phyloP scores from a whole-genome alignment of 768 basidiomycete genomes.

The Infundibulicybe gibba region DNA sequence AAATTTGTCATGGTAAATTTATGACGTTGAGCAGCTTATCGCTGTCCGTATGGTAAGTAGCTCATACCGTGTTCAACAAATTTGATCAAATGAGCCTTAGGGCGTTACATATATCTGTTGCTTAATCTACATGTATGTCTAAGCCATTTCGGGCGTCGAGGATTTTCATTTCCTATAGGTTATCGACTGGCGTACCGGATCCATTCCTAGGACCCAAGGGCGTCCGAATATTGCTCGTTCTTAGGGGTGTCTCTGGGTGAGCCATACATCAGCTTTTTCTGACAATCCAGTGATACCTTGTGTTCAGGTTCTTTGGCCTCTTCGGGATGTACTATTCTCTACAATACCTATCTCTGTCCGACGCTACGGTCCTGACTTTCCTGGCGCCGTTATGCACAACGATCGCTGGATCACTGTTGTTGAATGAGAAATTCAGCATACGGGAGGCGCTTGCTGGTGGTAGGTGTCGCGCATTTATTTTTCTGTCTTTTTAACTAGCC shows the following conservation, averaged over 20 bases:
- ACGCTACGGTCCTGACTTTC: conserved; percentile 56
- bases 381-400: conserved; percentile 50
- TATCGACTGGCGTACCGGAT: conserved; percentile 38
- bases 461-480: not conserved
- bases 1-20: not conserved
- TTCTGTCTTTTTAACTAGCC: not conserved
- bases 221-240: conserved; percentile 51
- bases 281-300: not conserved
- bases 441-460: conserved; percentile 34
- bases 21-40: conserved; percentile 2
- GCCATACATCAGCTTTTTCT: not conserved
- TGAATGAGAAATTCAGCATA: conserved; percentile 42
- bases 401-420: conserved; percentile 39
- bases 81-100: not conserved
- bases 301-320: conserved; percentile 51
- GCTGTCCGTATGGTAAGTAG: conserved; percentile 23
- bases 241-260: conserved; percentile 65
- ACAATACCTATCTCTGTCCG: conserved; percentile 53
- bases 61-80: not conserved
- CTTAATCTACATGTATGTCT: conserved; percentile 44
- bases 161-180: conserved; percentile 13
- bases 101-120: conserved; percentile 33
- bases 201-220: conserved; percentile 69
- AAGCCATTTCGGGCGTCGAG: not conserved
- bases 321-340: conserved; percentile 44